Conservation (phyloP, 306 rosid species). For the Sechiopsis laciniata region DNA sequence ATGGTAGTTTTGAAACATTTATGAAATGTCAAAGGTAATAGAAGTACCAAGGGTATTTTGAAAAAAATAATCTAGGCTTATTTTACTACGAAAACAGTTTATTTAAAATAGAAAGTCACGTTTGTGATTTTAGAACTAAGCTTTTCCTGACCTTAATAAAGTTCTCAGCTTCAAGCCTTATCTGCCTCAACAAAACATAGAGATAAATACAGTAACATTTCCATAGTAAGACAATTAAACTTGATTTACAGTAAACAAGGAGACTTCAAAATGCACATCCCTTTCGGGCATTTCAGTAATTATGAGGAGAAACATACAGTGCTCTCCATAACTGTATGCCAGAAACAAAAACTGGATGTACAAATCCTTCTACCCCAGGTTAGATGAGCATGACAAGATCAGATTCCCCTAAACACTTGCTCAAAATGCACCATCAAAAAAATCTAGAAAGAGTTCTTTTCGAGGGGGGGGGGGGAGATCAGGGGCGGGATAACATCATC, state of each 20-base stretch:
- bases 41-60: too few relatives aligned
- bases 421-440: constrained; percentile 13
- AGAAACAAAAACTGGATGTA: constrained; percentile 22
- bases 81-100: background rate
- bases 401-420: background rate
- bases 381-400: constrained; percentile 2
- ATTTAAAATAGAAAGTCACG: background rate
- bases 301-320: background rate
- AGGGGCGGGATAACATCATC: background rate
- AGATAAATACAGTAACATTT: constrained; percentile 8
- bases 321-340: constrained; percentile 13
- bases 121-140: background rate
- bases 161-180: background rate
- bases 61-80: too few relatives aligned
- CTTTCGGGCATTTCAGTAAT: constrained; percentile 18
- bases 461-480: background rate
- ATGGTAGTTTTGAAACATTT: too few relatives aligned
- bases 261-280: constrained; percentile 38
- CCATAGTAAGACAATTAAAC: constrained; percentile 18
- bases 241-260: constrained; percentile 35
- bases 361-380: constrained; percentile 3
- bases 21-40: too few relatives aligned
- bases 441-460: background rate
- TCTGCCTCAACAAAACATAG: background rate
- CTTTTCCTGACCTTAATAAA: background rate